These are phyloP conservation scores for Penicillium longicatenatum DNA, from an alignment of 495 filamentous ascomycete species.

Conservation along the genomic window DNA sequence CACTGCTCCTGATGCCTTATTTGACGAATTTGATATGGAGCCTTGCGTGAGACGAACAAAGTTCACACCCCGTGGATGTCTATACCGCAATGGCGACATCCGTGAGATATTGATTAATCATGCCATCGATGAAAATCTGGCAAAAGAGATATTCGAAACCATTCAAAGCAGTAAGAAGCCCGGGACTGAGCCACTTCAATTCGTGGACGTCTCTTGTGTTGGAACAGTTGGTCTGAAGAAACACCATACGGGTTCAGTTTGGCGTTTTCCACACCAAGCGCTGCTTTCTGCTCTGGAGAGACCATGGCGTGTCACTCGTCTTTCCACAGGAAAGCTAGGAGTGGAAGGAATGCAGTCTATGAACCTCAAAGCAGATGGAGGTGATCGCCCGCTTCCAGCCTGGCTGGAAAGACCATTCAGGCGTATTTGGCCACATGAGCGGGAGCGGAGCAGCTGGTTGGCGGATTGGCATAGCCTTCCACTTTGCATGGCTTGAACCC, in stretches of 20 bases:
- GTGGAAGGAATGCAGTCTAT: neutral
- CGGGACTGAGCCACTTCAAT: neutral
- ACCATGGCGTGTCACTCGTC: neutral
- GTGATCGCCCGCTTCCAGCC: neutral
- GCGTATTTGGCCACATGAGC: neutral
- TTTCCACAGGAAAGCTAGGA: neutral
- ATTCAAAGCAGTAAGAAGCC: neutral
- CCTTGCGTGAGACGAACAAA: neutral
- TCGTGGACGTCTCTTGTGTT: neutral
- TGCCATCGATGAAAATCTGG: neutral
- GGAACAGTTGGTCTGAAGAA: neutral
- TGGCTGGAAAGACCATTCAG: neutral
- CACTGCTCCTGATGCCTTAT: neutral
- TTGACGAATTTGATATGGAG: neutral
- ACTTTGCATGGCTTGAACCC: neutral
- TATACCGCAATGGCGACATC: neutral
- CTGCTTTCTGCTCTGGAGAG: neutral
- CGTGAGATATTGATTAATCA: neutral
- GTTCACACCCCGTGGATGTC: neutral
- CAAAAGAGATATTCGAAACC: neutral
- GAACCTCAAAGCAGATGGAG: no score
- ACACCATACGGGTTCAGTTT: neutral
- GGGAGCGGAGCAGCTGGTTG: neutral
- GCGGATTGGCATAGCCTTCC: neutral
- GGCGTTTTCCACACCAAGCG: neutral